Percentiles rank a stretch among this genome's conserved stretches.
phyloP scores from a whole-genome alignment of 768 basidiomycete genomes.

The Calocybe indica region DNA sequence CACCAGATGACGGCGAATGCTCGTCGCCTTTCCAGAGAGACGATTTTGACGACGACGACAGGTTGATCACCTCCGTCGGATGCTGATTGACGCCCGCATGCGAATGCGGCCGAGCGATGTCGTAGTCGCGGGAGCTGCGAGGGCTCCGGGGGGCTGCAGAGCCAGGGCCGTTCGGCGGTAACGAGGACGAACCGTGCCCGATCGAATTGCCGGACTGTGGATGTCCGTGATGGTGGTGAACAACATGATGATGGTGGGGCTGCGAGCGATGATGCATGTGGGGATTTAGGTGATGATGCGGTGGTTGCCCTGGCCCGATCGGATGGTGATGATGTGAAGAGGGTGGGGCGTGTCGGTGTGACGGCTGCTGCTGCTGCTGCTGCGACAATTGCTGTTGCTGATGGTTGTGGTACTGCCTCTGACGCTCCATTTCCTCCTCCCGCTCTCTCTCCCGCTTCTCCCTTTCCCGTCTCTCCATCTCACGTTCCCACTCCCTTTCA shows the following conservation, averaged over 20 bases:
- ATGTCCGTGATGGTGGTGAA: slow-evolving; percentile 24
- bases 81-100: slow-evolving; percentile 31
- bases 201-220: slow-evolving; percentile 13
- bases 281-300: slow-evolving; percentile 48
- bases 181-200: slow-evolving; percentile 24
- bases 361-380: slow-evolving; percentile 28
- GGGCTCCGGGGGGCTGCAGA: slow-evolving; percentile 10
- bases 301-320: slow-evolving; percentile 30
- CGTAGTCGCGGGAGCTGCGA: slow-evolving; percentile 19
- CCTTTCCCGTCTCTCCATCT: slow-evolving; percentile 15
- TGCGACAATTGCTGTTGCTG: slow-evolving; percentile 28
- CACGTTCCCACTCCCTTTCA: slow-evolving; percentile 19
- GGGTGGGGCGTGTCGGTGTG: slow-evolving; percentile 20
- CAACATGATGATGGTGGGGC: slow-evolving; percentile 30
- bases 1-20: slow-evolving; percentile 14
- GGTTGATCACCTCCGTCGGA: slow-evolving; percentile 47
- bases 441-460: slow-evolving; percentile 22
- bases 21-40: slow-evolving; percentile 36
- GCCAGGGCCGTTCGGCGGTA: slow-evolving; percentile 12
- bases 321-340: slow-evolving; percentile 38
- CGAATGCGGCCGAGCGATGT: slow-evolving; percentile 27
- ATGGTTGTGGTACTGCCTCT: slow-evolving; percentile 25
- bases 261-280: slow-evolving; percentile 35
- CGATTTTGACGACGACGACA: slow-evolving; percentile 32
- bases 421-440: slow-evolving; percentile 16